Conservation (phyloP, 139 green algal species). For the Penium margaritaceum region DNA sequence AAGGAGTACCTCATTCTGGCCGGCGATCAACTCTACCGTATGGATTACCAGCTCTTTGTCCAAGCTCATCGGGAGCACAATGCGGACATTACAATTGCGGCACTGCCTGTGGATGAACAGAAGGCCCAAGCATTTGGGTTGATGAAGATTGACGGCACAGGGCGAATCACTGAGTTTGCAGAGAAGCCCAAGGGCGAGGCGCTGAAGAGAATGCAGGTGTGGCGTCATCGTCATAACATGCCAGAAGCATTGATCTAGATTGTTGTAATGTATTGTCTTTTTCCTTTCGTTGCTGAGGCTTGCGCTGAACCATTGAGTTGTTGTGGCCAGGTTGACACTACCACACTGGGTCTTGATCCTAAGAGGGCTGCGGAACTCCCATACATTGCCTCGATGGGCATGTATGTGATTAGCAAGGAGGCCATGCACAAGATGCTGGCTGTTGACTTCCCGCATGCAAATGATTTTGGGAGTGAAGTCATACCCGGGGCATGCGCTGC, state of each 20-base stretch:
- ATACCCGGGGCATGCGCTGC: constrained; percentile 62
- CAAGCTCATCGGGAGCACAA: constrained; percentile 69
- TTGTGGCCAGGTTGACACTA: constrained; percentile 82
- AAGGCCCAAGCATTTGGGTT: constrained; percentile 84
- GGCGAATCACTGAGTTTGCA: constrained; percentile 83
- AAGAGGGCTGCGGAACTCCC: constrained; percentile 74
- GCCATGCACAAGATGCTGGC: constrained; percentile 57
- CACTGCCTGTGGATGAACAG: constrained; percentile 84
- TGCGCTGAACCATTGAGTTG: no score
- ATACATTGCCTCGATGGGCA: constrained; percentile 99
- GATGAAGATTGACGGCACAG: constrained; percentile 95
- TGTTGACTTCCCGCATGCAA: constrained; percentile 61
- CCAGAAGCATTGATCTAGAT: no score
- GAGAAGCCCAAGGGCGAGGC: constrained; percentile 93
- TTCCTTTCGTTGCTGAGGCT: no score
- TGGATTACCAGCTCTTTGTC: constrained; percentile 98
- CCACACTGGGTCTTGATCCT: constrained; percentile 75
- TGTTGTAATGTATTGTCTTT: no score
- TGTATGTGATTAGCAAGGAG: constrained; percentile 76
- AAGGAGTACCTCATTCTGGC: constrained; percentile 97
- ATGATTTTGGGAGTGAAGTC: constrained; percentile 79
- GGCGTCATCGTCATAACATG: no score
- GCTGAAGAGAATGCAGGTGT: constrained; percentile 75
- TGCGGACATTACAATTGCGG: constrained; percentile 96
- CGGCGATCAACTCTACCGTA: constrained; percentile 98